Conservation (phyloP, 805 yeast genomes). For the Saturnispora sekii region DNA sequence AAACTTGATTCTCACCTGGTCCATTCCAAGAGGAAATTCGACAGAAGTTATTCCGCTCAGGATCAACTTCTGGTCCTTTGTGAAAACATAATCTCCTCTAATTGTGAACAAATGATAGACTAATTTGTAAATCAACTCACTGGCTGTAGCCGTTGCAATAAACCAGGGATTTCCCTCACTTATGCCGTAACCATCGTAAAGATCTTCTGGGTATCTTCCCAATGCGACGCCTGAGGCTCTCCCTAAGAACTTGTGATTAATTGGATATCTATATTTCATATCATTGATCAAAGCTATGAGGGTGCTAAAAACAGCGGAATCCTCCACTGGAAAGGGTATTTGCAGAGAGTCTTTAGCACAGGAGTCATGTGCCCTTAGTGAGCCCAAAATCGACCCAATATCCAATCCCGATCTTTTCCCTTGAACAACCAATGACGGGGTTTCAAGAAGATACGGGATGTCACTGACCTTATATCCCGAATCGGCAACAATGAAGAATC, state of each 20-base stretch:
- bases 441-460: slow-evolving; percentile 57
- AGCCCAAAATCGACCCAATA: slow-evolving; percentile 55
- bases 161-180: slow-evolving; percentile 94
- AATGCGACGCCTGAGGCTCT: slow-evolving; percentile 48
- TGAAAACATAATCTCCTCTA: slow-evolving; percentile 33
- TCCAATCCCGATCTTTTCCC: slow-evolving; percentile 64
- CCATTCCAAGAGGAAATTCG: slow-evolving; percentile 11
- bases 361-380: slow-evolving; percentile 37
- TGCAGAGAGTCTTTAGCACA: slow-evolving; percentile 25
- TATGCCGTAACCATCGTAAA: slow-evolving; percentile 64
- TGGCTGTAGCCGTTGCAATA: slow-evolving; percentile 60
- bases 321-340: slow-evolving; percentile 56
- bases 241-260: slow-evolving; percentile 45
- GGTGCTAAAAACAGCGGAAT: slow-evolving; percentile 51
- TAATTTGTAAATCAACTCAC: slow-evolving; percentile 51
- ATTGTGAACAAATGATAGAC: slow-evolving; percentile 34
- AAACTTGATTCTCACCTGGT: slow-evolving; percentile 23
- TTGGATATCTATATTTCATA: slow-evolving; percentile 69
- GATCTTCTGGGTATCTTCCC: slow-evolving; percentile 91
- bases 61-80: slow-evolving; percentile 17
- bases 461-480: slow-evolving; percentile 33
- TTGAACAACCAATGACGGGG: slow-evolving; percentile 36
- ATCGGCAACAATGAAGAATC: slow-evolving; percentile 30
- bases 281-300: slow-evolving; percentile 51
- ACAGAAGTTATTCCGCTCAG: slow-evolving; percentile 20